A percentile compares a stretch with the other conserved stretches of the same genome.
These are phyloP conservation scores for Globisporangium yorkense DNA, from an alignment of 352 stramenopile genomes.

Conservation along the genomic window DNA sequence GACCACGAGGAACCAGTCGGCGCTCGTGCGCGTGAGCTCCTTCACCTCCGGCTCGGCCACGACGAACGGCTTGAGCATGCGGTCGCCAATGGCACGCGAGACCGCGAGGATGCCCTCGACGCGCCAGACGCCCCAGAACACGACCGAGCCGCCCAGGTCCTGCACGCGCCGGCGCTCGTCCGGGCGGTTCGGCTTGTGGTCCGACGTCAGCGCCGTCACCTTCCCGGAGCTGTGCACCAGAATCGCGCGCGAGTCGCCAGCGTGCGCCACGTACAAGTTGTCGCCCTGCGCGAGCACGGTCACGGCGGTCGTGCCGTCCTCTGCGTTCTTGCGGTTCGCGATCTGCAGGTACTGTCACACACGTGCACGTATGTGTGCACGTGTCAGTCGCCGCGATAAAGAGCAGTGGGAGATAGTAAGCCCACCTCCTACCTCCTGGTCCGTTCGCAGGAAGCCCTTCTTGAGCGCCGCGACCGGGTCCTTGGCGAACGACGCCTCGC, in stretches of 20 bases:
- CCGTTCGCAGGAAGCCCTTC: slow-evolving; percentile 73
- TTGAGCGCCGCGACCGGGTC: slow-evolving; percentile 66
- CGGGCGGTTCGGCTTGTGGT: slow-evolving; percentile 90
- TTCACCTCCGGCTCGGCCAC: slow-evolving; percentile 87
- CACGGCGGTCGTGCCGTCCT: slow-evolving; percentile 90
- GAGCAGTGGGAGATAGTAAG: too few species aligned
- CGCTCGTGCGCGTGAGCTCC: slow-evolving; percentile 42
- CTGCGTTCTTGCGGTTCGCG: slow-evolving; percentile 69
- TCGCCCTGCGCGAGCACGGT: slow-evolving; percentile 70
- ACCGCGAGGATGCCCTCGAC: slow-evolving; percentile 93
- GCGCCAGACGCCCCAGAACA: slow-evolving; percentile 90
- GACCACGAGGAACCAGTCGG: slow-evolving; percentile 83
- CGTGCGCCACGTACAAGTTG: slow-evolving; percentile 85
- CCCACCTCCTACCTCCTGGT: slow-evolving; percentile 63
- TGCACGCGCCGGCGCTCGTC: slow-evolving; percentile 88
- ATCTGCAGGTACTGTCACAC: slow-evolving; percentile 73
- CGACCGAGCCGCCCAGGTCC: slow-evolving; percentile 83
- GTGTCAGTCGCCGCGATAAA: too few species aligned
- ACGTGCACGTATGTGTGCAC: background rate
- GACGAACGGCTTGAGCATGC: slow-evolving; percentile 91
- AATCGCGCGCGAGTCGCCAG: slow-evolving; percentile 86
- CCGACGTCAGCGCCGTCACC: slow-evolving; percentile 69
- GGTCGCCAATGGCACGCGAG: slow-evolving; percentile 89
- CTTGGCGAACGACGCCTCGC: slow-evolving; percentile 56
- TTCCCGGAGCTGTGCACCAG: slow-evolving; percentile 79